Conservation (phyloP, 1,284 basidiomycete genomes). For the Dichomitus squalens region DNA sequence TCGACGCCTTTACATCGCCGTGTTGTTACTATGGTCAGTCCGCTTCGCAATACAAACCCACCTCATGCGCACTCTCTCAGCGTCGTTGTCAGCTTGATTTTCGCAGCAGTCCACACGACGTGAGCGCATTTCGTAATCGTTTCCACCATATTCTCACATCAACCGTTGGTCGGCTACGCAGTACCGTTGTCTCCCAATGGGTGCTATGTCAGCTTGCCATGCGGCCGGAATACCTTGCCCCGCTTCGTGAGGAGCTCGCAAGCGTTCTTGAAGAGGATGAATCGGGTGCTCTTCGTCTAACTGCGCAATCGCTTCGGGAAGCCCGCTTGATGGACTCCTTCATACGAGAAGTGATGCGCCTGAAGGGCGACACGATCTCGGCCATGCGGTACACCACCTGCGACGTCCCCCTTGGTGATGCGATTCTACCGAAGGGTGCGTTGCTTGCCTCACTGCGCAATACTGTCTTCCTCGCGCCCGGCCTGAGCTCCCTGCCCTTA, state of each 20-base stretch:
- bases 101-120: constrained; percentile 42
- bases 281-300: constrained; percentile 28
- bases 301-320: constrained; percentile 35
- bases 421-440: constrained; percentile 38
- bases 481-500: background rate
- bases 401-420: constrained; percentile 35
- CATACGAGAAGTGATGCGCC: constrained; percentile 41
- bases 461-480: too few species aligned
- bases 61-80: background rate
- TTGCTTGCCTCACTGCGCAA: background rate
- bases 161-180: constrained; percentile 3
- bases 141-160: background rate
- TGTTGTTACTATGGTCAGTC: constrained; percentile 26
- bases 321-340: constrained; percentile 38
- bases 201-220: constrained; percentile 47
- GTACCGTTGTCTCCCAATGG: constrained; percentile 40
- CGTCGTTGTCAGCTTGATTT: constrained; percentile 32
- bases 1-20: constrained; percentile 23
- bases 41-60: background rate
- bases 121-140: constrained; percentile 16
- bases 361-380: constrained; percentile 41
- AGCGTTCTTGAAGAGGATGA: constrained; percentile 30
- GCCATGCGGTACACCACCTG: constrained; percentile 35
- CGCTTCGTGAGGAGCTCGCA: constrained; percentile 45
- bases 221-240: constrained; percentile 41